Percentiles rank a stretch among this genome's conserved stretches.
Evolutionary conservation across 73 alveolate species (phyloP).

Genomic region (Tetrahymena elliotti): DNA sequence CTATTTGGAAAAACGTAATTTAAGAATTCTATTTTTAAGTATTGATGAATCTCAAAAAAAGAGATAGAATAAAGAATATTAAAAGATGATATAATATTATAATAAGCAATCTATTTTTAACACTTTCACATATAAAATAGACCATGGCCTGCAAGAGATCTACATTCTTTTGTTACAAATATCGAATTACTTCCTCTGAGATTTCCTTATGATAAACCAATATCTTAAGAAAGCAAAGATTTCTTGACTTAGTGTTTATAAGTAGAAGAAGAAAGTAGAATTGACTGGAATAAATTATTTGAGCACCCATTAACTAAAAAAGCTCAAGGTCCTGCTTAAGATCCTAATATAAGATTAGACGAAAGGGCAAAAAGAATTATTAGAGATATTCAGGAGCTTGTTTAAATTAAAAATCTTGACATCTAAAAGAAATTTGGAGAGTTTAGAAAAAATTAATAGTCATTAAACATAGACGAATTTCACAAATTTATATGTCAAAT

Average conservation of each 20-base stretch:
- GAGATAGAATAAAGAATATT: too few species aligned
- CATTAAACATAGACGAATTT: conserved; percentile 12
- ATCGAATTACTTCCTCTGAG: conserved; percentile 15
- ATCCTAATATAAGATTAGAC: not conserved
- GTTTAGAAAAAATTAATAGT: conserved; percentile 9
- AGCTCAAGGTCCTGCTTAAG: not conserved
- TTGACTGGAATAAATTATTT: conserved; percentile 31
- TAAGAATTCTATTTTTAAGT: not conserved
- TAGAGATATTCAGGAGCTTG: conserved; percentile 12
- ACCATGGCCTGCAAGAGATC: conserved; percentile 38
- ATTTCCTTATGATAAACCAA: conserved; percentile 39
- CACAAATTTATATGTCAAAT: not conserved
- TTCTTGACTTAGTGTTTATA: conserved; percentile 6
- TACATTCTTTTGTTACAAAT: conserved; percentile 13
- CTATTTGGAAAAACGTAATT: conserved; percentile 37
- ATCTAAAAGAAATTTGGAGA: conserved; percentile 2
- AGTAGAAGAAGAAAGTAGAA: conserved; percentile 14
- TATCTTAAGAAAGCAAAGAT: conserved; percentile 2
- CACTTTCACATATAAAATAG: not conserved
- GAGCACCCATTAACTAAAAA: conserved; percentile 6
- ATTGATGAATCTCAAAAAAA: not conserved
- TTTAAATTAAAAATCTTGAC: conserved; percentile 5
- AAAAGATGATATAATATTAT: too few species aligned
- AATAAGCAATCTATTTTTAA: too few species aligned
- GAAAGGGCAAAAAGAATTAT: conserved; percentile 4